Evolutionary conservation across 257 asterid species (phyloP).

Genomic region (Primulina tabacum): DNA sequence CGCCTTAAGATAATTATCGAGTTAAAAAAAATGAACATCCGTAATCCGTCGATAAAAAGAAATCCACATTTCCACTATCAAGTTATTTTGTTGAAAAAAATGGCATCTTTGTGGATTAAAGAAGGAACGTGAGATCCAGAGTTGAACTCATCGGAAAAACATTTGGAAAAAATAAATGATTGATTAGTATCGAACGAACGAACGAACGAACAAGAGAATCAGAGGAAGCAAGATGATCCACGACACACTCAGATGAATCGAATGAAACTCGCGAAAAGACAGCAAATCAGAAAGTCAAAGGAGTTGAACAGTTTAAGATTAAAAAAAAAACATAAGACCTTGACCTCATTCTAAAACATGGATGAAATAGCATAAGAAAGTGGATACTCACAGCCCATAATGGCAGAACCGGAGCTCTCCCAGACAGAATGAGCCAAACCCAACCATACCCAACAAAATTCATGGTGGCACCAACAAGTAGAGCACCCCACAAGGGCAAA

Average conservation of each 20-base stretch:
- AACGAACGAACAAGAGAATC: slow-evolving; percentile 3
- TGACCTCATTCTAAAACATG: neutral
- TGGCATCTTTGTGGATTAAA: neutral
- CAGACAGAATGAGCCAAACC: slow-evolving; percentile 54
- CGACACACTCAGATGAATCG: slow-evolving; percentile 1
- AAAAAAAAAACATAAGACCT: neutral
- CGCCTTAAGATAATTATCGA: neutral
- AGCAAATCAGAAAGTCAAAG: neutral
- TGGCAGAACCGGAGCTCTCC: slow-evolving; percentile 41
- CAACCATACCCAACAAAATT: slow-evolving; percentile 53
- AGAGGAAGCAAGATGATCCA: slow-evolving; percentile 1
- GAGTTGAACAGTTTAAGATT: slow-evolving; percentile 1
- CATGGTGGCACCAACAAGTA: slow-evolving; percentile 45
- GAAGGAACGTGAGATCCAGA: neutral
- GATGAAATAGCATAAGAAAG: neutral
- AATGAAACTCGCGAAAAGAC: neutral
- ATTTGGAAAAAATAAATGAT: neutral
- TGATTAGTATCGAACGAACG: neutral
- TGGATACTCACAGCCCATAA: slow-evolving; percentile 46
- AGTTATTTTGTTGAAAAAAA: neutral
- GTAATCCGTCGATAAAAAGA: neutral
- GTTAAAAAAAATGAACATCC: neutral
- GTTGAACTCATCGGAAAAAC: neutral
- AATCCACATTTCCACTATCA: neutral
- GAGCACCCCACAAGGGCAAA: slow-evolving; percentile 53